These are phyloP conservation scores for Limnanthes douglasii DNA, from an alignment of 345 rosid genomes.

Conservation along the genomic window DNA sequence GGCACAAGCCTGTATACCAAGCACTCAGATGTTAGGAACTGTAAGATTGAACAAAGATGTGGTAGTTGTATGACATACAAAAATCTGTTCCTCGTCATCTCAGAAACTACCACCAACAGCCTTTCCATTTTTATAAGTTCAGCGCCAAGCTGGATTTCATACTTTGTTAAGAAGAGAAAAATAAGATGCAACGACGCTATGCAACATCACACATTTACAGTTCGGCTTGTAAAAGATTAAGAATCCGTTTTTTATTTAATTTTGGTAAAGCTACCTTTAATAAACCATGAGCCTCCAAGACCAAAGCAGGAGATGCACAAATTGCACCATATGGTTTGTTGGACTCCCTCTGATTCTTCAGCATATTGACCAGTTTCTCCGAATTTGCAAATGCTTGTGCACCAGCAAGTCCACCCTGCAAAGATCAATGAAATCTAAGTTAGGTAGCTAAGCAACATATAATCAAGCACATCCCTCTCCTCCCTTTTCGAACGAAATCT, in stretches of 20 bases:
- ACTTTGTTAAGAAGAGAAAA: no score
- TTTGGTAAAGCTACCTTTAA: conserved; percentile 49
- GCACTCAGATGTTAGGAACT: no score
- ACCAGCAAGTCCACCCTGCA: conserved; percentile 90
- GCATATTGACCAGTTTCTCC: conserved; percentile 59
- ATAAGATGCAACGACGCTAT: no score
- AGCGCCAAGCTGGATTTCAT: no score
- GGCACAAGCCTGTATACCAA: no score
- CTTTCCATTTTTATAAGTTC: no score
- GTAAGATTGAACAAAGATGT: no score
- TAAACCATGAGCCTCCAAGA: conserved; percentile 79
- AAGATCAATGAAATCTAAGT: conserved; percentile 3
- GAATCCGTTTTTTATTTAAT: not conserved
- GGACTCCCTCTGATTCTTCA: conserved; percentile 62
- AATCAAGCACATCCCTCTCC: not conserved
- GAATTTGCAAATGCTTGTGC: conserved; percentile 80
- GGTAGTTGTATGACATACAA: no score
- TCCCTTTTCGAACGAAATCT: conserved; percentile 8
- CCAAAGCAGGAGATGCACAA: conserved; percentile 93
- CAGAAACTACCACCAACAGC: no score
- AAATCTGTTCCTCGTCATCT: no score
- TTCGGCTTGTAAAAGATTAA: no score
- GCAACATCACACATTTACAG: no score
- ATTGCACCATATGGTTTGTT: conserved; percentile 86
- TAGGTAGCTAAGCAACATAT: conserved; percentile 1